Percentiles rank a stretch among this genome's conserved stretches.
These are phyloP conservation scores for Plectosphaerella cucumerina DNA, from an alignment of 2,329 filamentous ascomycete genomes.

Conservation along the genomic window DNA sequence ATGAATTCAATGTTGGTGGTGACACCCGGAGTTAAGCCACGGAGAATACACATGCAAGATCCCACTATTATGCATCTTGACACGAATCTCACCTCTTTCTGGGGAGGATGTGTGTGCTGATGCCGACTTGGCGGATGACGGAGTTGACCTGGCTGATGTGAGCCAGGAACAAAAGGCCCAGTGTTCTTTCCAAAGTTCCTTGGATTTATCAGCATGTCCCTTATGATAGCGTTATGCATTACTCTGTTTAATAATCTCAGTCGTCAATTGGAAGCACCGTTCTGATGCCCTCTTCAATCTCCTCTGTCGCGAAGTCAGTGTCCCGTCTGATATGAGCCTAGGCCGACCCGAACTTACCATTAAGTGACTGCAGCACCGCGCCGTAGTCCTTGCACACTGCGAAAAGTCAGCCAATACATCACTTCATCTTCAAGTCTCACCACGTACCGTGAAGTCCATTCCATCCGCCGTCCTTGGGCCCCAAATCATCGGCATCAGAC, in stretches of 20 bases:
- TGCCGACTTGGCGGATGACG: neutral
- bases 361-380: conserved; percentile 30
- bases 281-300: conserved; percentile 17
- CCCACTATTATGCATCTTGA: too few relatives aligned
- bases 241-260: neutral
- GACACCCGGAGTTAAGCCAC: too few relatives aligned
- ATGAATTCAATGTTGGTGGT: too few relatives aligned
- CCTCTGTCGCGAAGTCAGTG: conserved; percentile 8
- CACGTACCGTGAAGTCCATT: conserved; percentile 32
- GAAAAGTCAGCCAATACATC: neutral
- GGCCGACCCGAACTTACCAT: conserved; percentile 15
- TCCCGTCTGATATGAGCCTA: neutral
- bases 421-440: neutral
- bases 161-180: neutral
- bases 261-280: conserved; percentile 19
- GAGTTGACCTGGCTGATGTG: neutral
- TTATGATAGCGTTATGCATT: neutral
- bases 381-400: conserved; percentile 33
- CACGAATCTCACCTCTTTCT: neutral
- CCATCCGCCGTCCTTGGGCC: conserved; percentile 31
- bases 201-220: too few relatives aligned
- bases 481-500: conserved; percentile 31
- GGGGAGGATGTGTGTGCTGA: neutral
- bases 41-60: too few relatives aligned
- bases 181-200: too few relatives aligned